Evolutionary conservation across 306 rosid species (phyloP).

Genomic region (Echinosophora koreensis): DNA sequence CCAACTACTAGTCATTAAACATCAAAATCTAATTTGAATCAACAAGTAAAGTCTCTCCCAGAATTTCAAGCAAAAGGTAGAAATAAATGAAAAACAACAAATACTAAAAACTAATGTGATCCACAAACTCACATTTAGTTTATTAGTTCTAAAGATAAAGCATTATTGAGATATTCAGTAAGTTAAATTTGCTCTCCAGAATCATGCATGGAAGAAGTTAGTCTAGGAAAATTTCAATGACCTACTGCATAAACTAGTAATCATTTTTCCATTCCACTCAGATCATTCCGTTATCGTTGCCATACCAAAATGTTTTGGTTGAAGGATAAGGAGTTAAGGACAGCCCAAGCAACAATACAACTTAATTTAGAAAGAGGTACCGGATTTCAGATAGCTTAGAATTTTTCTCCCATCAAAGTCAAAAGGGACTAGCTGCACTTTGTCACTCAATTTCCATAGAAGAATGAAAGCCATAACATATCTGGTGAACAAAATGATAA

Average conservation of each 20-base stretch:
- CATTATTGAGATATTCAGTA: conserved; percentile 13
- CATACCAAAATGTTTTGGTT: conserved; percentile 1
- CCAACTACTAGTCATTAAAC: conserved; percentile 5
- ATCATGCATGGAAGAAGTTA: conserved; percentile 19
- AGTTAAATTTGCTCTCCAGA: conserved; percentile 12
- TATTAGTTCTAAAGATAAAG: conserved; percentile 21
- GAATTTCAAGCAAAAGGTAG: conserved; percentile 19
- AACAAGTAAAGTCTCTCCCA: conserved; percentile 3
- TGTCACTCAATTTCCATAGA: conserved; percentile 75
- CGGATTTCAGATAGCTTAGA: conserved; percentile 81
- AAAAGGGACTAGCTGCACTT: conserved; percentile 66
- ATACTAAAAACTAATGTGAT: neutral
- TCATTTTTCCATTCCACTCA: conserved; percentile 13
- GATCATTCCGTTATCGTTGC: conserved; percentile 22
- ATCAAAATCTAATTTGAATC: conserved; percentile 21
- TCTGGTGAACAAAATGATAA: conserved; percentile 59
- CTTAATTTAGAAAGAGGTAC: conserved; percentile 53
- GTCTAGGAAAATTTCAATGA: conserved; percentile 15
- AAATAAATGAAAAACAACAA: conserved; percentile 35
- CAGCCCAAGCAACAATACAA: conserved; percentile 34
- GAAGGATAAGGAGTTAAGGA: conserved; percentile 35
- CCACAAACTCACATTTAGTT: conserved; percentile 6
- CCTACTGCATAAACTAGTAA: conserved; percentile 18
- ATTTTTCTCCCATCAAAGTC: conserved; percentile 73
- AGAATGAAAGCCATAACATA: conserved; percentile 84